These are phyloP conservation scores for Trypanosoma avium DNA, from an alignment of 208 protist genomes.

Conservation along the genomic window DNA sequence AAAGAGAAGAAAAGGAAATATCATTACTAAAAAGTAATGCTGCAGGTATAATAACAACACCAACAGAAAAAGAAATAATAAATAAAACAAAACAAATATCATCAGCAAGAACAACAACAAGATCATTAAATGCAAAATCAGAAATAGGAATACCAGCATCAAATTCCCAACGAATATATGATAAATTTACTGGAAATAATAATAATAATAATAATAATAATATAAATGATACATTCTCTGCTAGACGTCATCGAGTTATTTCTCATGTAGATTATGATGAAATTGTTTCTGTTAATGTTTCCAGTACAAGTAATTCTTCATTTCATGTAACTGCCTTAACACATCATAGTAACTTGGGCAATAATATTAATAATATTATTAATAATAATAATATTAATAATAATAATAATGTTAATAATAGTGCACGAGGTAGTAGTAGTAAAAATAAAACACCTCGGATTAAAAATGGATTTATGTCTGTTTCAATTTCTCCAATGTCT, in stretches of 20 bases:
- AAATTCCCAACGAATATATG: too few species aligned
- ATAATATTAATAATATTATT: not conserved
- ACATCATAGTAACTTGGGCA: not conserved
- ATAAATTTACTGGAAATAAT: too few species aligned
- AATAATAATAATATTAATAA: not conserved
- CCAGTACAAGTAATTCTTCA: conserved; percentile 5
- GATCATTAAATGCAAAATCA: not conserved
- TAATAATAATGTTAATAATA: not conserved
- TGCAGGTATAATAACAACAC: too few species aligned
- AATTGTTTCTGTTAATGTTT: conserved; percentile 10
- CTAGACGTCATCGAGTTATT: too few species aligned
- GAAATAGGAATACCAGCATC: not conserved
- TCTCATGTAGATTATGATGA: not conserved
- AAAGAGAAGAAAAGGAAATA: too few species aligned
- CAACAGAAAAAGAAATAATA: not conserved
- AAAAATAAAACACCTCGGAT: not conserved
- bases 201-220: too few species aligned
- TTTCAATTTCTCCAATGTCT: not conserved
- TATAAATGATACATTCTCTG: too few species aligned
- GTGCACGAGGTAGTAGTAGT: too few species aligned
- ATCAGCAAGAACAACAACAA: not conserved
- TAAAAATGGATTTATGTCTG: not conserved
- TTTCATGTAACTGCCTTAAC: too few species aligned
- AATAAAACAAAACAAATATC: not conserved
- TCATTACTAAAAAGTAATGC: too few species aligned